Evolutionary conservation across 306 rosid species (phyloP).

Genomic region (Dryas octopetala): DNA sequence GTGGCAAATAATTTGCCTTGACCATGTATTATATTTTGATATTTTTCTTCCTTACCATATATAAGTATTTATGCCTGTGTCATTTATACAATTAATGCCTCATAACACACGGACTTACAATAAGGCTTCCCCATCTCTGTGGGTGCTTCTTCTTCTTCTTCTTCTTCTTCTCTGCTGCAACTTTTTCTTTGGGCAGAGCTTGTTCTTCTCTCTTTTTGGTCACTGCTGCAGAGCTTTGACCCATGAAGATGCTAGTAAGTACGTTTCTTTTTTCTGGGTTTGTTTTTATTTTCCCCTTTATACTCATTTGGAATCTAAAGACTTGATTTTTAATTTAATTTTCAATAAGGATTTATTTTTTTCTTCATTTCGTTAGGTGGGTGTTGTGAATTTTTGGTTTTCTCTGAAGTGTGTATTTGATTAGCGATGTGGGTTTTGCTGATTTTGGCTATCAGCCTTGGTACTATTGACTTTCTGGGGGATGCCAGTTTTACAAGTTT

Average conservation of each 20-base stretch:
- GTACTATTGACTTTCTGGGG: too few species aligned
- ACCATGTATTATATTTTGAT: constrained; percentile 21
- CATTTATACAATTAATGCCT: constrained; percentile 75
- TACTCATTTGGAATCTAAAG: constrained; percentile 23
- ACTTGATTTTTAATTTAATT: constrained; percentile 21
- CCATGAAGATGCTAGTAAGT: constrained; percentile 94
- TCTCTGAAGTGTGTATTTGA: background rate
- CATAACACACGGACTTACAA: constrained; percentile 37
- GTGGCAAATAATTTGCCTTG: background rate
- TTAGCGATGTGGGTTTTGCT: background rate
- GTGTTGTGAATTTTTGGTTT: constrained; percentile 7
- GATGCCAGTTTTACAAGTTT: too few species aligned
- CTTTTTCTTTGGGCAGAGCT: background rate
- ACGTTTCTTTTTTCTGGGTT: constrained; percentile 61
- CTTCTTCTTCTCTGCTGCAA: constrained; percentile 26
- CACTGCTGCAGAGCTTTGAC: constrained; percentile 57
- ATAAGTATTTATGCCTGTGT: constrained; percentile 41
- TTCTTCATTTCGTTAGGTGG: constrained; percentile 15
- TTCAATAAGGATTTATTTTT: background rate
- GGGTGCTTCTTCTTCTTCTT: constrained; percentile 28
- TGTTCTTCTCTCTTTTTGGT: constrained; percentile 37
- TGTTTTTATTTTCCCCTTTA: background rate
- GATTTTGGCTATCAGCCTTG: too few species aligned
- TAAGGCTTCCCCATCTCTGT: constrained; percentile 15
- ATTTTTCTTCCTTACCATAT: constrained; percentile 23